Evolutionary conservation across 1,284 basidiomycete genomes (phyloP).

Genomic region (Inonotus obliquus): DNA sequence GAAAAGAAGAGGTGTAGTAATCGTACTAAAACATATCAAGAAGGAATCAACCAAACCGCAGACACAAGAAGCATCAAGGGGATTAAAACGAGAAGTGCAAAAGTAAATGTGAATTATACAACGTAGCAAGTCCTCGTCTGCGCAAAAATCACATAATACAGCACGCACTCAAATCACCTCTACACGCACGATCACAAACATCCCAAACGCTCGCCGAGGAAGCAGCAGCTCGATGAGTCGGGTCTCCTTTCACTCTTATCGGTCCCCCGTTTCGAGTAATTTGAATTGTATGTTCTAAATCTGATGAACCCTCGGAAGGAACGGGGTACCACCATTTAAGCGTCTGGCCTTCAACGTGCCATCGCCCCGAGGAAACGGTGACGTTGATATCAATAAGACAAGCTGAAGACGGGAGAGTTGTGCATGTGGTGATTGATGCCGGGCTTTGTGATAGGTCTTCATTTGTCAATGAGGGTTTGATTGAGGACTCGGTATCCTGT

Average conservation of each 20-base stretch:
- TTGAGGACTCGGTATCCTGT: slow-evolving; percentile 2
- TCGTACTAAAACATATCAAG: neutral
- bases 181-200: slow-evolving; percentile 10
- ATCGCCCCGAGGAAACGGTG: slow-evolving; percentile 62
- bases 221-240: neutral
- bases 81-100: neutral
- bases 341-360: slow-evolving; percentile 63
- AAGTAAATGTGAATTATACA: neutral
- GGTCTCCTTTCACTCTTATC: slow-evolving; percentile 34
- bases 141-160: neutral
- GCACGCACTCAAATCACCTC: neutral
- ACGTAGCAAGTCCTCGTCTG: neutral
- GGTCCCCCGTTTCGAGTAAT: slow-evolving; percentile 60
- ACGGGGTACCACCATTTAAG: slow-evolving; percentile 85
- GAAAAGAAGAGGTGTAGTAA: neutral
- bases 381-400: slow-evolving; percentile 43
- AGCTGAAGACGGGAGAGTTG: slow-evolving; percentile 21
- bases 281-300: slow-evolving; percentile 58
- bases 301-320: slow-evolving; percentile 43
- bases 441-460: neutral
- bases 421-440: slow-evolving; percentile 21
- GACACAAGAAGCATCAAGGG: neutral
- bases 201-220: neutral
- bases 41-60: neutral
- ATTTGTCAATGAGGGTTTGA: neutral